Evolutionary conservation across 768 basidiomycete species (phyloP), one percentile per base, ranked within the genome.

Genomic region (Suillus brevipes): DNA sequence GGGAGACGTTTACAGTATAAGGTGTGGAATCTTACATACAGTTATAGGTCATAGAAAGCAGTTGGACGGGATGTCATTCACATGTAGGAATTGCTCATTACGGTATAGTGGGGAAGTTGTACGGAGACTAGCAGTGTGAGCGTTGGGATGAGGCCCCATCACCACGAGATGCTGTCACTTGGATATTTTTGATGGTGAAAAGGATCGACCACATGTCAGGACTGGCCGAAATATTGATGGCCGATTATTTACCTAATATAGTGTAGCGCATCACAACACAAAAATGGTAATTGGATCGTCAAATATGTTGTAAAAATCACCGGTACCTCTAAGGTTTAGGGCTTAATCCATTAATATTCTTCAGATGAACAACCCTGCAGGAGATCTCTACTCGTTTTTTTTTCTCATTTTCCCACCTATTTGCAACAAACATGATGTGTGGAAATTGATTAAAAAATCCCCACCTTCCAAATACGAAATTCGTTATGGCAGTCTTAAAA

Each of bases 401-500:
- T 62, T 40, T 43, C 53, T 64, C 59, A 65, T 60, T 34, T 72
- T 73, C 69, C 57, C 73, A 68, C 64, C 38, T 63, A 52, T 65
- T 69, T 67, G 65, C 68, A 66, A 71, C 59, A 64, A 69, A 65
- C 65, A 57, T 71, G 72, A 76, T 71, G 67, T 68, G 73, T 71
- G 69, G 68, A 72, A 73, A 68, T 72, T 71, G 72, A 80, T 81
- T 78, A 78, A 80, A 80, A 49, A 80, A 78, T 72, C 78, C 76
- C 79, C 77, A 78, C 79, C 78, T 76, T 78, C 75, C 75, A 69
- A 72, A 78, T 78, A 77, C 73, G 75, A 76, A 76, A 76, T 78
- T 63, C 71, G 66, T 78, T 76, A 76, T 76, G 75, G 77, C 75
- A 76, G 74, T 75, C 72, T 73, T 72, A 72, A 76, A 78, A 78